phyloP scores from a whole-genome alignment of 257 asterid species.

The Solanum stenotomum region DNA sequence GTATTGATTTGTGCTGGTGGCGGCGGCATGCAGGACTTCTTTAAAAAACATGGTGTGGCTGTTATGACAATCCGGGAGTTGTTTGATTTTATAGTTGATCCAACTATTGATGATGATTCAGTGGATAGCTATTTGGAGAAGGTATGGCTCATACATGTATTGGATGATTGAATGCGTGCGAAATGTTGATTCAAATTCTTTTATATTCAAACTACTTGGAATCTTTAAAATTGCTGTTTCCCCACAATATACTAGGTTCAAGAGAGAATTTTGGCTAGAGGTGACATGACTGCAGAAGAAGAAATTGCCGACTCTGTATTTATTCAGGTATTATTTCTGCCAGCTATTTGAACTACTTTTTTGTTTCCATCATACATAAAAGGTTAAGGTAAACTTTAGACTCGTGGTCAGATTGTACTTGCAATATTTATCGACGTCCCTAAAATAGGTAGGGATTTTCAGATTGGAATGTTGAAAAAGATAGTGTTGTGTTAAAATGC shows the following conservation, averaged over 20 bases:
- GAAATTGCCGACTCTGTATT: conserved; percentile 89
- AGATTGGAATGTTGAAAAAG: background rate
- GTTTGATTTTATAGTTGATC: conserved; percentile 87
- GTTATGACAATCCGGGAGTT: conserved; percentile 85
- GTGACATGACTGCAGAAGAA: conserved; percentile 73
- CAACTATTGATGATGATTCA: conserved; percentile 65
- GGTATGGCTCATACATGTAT: conserved; percentile 26
- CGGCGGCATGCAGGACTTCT: conserved; percentile 57
- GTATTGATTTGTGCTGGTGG: background rate
- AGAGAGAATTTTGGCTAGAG: conserved; percentile 75
- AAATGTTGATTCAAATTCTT: background rate
- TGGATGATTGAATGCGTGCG: background rate
- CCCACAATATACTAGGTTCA: conserved; percentile 41
- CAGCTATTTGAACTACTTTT: background rate
- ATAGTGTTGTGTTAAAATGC: background rate
- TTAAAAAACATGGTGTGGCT: conserved; percentile 79
- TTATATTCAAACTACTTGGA: background rate
- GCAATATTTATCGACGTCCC: background rate
- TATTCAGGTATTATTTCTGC: conserved; percentile 47
- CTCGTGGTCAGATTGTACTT: background rate
- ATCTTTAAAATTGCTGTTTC: background rate
- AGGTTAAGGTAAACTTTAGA: background rate
- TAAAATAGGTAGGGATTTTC: background rate
- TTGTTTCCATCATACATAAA: background rate
- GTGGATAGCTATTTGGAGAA: conserved; percentile 83